Evolutionary conservation across 257 asterid species (phyloP).

Genomic region (Solanum peruvianum): DNA sequence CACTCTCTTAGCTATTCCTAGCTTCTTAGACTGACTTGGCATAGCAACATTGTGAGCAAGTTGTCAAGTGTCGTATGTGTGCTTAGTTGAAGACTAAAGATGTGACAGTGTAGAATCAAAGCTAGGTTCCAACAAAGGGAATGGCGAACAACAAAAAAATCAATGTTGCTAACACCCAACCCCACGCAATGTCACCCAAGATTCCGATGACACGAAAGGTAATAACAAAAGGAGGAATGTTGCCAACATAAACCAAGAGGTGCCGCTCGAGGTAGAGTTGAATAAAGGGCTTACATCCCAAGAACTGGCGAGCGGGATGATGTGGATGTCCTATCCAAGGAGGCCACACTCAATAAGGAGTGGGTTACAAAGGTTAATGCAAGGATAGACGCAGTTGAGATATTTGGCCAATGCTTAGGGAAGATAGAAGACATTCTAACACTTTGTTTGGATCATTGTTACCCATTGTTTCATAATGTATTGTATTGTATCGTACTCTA

Average conservation of each 20-base stretch:
- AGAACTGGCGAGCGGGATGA: background rate
- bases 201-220: background rate
- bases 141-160: background rate
- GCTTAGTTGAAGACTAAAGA: background rate
- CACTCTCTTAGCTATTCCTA: background rate
- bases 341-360: background rate
- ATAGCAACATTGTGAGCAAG: background rate
- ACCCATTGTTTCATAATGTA: too few species aligned
- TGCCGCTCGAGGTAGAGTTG: background rate
- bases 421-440: background rate
- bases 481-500: too few species aligned
- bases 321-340: background rate
- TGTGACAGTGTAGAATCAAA: background rate
- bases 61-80: background rate
- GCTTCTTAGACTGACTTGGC: background rate
- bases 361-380: background rate
- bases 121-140: background rate
- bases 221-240: background rate
- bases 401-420: background rate
- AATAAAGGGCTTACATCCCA: background rate
- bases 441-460: too few species aligned
- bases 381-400: background rate
- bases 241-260: background rate
- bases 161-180: background rate
- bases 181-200: background rate